Evolutionary conservation across 805 yeast species (phyloP).

Genomic region (Starmerella bombi): DNA sequence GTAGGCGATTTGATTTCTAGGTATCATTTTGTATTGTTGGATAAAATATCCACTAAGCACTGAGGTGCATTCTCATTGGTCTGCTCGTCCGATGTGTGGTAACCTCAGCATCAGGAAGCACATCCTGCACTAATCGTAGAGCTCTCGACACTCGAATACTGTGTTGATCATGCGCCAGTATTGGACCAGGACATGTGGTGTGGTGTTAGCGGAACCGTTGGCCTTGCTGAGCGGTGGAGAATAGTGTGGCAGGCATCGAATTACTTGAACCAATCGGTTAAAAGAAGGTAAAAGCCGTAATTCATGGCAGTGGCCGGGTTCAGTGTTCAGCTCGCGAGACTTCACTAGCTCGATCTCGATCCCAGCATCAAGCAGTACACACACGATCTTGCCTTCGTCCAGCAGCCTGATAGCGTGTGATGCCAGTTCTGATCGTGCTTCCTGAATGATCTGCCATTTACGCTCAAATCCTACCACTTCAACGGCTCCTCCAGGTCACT

Average conservation of each 20-base stretch:
- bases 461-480: conserved; percentile 52
- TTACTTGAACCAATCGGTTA: conserved; percentile 44
- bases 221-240: conserved; percentile 22
- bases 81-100: neutral
- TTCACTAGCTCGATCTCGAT: conserved; percentile 21
- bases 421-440: neutral
- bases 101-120: conserved; percentile 14
- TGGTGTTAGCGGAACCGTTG: conserved; percentile 1
- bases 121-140: conserved; percentile 15
- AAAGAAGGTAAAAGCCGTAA: conserved; percentile 42
- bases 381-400: neutral
- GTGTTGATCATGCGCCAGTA: conserved; percentile 26
- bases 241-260: conserved; percentile 29
- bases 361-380: neutral
- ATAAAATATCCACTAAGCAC: neutral
- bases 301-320: conserved; percentile 45
- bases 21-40: too few relatives aligned
- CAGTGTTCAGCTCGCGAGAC: conserved; percentile 17
- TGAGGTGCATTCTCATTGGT: neutral
- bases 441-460: conserved; percentile 35
- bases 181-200: conserved; percentile 22
- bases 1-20: conserved; percentile 9
- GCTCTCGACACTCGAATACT: conserved; percentile 16
- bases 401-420: neutral
- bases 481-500: conserved; percentile 2